Evolutionary conservation across 495 filamentous ascomycete species (phyloP).

Genomic region (Penicillium bialowiezense): DNA sequence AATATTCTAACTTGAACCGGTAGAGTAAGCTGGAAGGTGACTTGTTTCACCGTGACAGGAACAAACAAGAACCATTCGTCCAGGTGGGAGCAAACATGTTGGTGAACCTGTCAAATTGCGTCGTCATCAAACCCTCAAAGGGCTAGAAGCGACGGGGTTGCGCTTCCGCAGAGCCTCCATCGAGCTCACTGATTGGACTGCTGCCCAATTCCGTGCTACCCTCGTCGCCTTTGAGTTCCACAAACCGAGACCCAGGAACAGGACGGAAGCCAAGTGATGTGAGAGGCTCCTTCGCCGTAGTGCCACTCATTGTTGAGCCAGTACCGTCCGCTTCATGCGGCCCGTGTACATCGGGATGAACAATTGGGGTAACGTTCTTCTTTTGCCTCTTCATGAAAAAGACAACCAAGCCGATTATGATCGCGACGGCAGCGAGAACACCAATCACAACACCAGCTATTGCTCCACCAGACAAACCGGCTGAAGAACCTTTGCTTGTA

Average conservation of each 20-base stretch:
- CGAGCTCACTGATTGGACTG: slow-evolving; percentile 12
- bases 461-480: slow-evolving; percentile 1
- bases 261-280: slow-evolving; percentile 4
- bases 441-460: slow-evolving; percentile 19
- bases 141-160: background rate
- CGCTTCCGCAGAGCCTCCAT: background rate
- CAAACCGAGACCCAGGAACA: slow-evolving; percentile 9
- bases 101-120: too few relatives aligned
- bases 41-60: too few relatives aligned
- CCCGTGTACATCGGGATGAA: background rate
- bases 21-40: too few relatives aligned
- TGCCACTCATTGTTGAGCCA: background rate
- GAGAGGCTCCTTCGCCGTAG: background rate
- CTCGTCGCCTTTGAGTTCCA: slow-evolving; percentile 8
- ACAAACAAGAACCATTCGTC: too few relatives aligned
- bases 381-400: slow-evolving; percentile 5
- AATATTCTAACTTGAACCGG: too few relatives aligned
- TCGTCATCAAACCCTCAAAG: too few relatives aligned
- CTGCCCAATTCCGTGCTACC: slow-evolving; percentile 7
- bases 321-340: slow-evolving; percentile 6
- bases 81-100: too few relatives aligned
- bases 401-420: slow-evolving; percentile 4
- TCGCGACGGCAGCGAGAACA: slow-evolving; percentile 1
- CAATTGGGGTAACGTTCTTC: background rate
- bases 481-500: background rate